These are phyloP conservation scores for Salicornia ramosissima DNA, from an alignment of 148 eudicot species.

Conservation along the genomic window DNA sequence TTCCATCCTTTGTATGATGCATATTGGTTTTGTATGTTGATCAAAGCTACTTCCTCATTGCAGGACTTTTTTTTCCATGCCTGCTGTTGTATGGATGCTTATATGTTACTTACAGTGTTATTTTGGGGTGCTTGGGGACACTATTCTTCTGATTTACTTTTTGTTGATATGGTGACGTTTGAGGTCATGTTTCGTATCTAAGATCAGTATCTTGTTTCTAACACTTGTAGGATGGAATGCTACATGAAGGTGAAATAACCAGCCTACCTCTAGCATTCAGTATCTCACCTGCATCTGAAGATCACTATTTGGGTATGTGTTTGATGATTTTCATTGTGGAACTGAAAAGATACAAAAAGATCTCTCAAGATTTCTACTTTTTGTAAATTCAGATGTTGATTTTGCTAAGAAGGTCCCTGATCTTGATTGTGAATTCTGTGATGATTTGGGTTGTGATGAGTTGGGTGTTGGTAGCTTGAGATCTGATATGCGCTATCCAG, in stretches of 20 bases:
- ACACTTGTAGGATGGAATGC: constrained; percentile 34
- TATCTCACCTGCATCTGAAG: constrained; percentile 39
- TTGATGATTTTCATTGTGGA: not conserved
- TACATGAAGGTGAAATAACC: constrained; percentile 36
- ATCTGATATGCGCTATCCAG: constrained; percentile 31
- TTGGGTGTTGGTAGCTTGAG: constrained; percentile 27
- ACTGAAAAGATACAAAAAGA: not conserved
- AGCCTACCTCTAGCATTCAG: constrained; percentile 31
- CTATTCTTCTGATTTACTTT: not conserved
- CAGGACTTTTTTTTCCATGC: not conserved
- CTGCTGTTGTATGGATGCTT: constrained; percentile 1
- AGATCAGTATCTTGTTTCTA: not conserved
- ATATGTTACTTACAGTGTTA: not conserved
- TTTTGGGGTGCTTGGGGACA: not conserved
- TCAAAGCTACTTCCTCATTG: not conserved
- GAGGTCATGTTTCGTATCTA: not conserved
- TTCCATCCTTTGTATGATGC: not conserved
- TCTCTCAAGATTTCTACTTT: constrained; percentile 5
- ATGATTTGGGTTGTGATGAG: constrained; percentile 34
- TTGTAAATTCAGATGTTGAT: constrained; percentile 39
- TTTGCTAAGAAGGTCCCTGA: constrained; percentile 38
- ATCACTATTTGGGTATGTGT: constrained; percentile 43
- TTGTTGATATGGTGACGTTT: not conserved
- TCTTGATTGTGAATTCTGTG: constrained; percentile 39
- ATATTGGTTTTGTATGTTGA: not conserved